Conservation (phyloP, 2,329 filamentous ascomycete genomes). For the Aspergillus puulaauensis region DNA sequence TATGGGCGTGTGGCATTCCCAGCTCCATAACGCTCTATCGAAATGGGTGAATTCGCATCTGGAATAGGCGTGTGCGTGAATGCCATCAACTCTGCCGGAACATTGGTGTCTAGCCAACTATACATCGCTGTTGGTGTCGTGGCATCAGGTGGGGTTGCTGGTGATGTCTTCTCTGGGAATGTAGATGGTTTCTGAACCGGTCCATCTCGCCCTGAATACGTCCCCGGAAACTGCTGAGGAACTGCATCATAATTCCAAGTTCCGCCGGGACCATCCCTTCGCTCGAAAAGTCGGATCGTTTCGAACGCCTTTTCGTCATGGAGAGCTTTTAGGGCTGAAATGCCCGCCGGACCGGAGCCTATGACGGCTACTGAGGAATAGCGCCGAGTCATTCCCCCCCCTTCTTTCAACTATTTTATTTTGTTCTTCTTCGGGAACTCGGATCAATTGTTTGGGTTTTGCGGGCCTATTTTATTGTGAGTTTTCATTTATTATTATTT, state of each 20-base stretch:
- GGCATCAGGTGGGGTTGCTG: constrained; percentile 17
- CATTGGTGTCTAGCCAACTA: constrained; percentile 28
- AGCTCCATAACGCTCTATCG: constrained; percentile 19
- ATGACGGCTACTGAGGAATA: constrained; percentile 12
- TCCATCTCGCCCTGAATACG: not conserved
- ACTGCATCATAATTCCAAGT: constrained; percentile 32
- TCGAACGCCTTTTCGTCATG: constrained; percentile 32
- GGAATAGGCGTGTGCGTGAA: constrained; percentile 30
- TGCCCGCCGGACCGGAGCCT: constrained; percentile 10
- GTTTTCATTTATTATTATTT: not conserved
- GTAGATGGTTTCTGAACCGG: constrained; percentile 15
- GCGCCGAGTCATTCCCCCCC: constrained; percentile 3
- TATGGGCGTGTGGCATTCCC: constrained; percentile 26
- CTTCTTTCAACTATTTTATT: not conserved
- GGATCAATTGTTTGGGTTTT: not conserved
- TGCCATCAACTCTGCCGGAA: constrained; percentile 27
- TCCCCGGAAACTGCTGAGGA: constrained; percentile 24
- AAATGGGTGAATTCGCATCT: constrained; percentile 22
- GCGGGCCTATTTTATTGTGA: not conserved
- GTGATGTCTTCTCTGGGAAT: constrained; percentile 11
- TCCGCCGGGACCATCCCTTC: constrained; percentile 29
- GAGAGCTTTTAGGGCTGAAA: constrained; percentile 22
- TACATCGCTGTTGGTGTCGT: constrained; percentile 27
- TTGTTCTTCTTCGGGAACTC: not conserved
- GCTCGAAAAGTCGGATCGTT: constrained; percentile 32